Base-by-base conservation (phyloP, 1,284 basidiomycete species). In the Ceratobasidium sp. region DNA sequence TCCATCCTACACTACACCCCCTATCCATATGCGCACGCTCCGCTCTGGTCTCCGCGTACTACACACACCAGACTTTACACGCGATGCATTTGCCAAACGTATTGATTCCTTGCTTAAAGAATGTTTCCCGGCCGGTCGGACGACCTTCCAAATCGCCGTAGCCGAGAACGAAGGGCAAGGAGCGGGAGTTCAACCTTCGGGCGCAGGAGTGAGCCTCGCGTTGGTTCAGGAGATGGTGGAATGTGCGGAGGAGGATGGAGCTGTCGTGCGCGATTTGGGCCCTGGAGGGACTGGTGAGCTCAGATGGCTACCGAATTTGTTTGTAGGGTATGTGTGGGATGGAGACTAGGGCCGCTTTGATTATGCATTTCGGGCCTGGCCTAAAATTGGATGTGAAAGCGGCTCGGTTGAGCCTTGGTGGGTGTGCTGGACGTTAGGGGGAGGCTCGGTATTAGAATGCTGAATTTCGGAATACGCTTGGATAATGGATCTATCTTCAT, bases 1-100 rank as follows among this genome's bases (percentile, higher is more conserved):
- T 7, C 85, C 88, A 0, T 74, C 75, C 0, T 84, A 89, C 74
- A 96, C 93, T 0, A 76, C 79, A 12, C 93, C 93, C 0, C 82
- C 86, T 0, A 88, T 98, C 70, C 80, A 82, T 45, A 81, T 84
- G 53, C 86, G 93, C 38, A 85, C 83, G 2, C 90, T 98, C 74
- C 78, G 83, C 81, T 84, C 83, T 0, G 92, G 92, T 0, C 82
- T 98, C 2, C 84, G 83, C 3, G 93, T 98, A 45, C 83, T 98
- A 0, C 92, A 96, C 77, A 93, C 91, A 0, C 92, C 94, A 0
- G 81, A 82, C 0, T 95, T 87, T 78, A 84, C 89, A 0, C 84
- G 84, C 43, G 79, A 81, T 0, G 82, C 87, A 0, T 92, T 96
- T 75, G 80, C 87, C 0, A 80, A 84, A 5, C 86, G 93, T 0